Evolutionary conservation across 768 basidiomycete genomes (phyloP).

Genomic region (Lactarius akahatsu): DNA sequence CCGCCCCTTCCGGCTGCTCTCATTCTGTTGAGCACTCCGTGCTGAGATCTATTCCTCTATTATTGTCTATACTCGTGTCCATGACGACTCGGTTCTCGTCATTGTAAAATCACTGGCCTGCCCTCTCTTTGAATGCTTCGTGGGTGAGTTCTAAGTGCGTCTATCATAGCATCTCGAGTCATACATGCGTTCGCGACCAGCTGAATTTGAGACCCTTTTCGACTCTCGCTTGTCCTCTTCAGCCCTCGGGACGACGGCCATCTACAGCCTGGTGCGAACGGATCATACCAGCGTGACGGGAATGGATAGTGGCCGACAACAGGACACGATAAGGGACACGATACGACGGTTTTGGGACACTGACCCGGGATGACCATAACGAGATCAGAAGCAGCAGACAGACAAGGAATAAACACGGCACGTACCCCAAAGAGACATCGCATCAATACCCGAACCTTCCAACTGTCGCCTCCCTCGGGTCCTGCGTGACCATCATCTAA

Average conservation of each 20-base stretch:
- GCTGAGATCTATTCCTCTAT: background rate
- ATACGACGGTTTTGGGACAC: background rate
- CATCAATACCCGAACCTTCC: background rate
- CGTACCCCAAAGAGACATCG: background rate
- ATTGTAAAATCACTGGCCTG: background rate
- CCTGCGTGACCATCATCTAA: background rate
- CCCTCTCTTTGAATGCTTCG: background rate
- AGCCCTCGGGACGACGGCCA: background rate
- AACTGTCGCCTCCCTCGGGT: background rate
- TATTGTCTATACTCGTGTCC: background rate
- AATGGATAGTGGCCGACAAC: background rate
- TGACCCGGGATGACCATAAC: background rate
- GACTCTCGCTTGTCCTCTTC: background rate
- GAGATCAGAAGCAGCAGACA: background rate
- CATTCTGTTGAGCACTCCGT: background rate
- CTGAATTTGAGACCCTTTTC: background rate
- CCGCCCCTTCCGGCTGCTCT: background rate
- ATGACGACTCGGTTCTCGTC: background rate
- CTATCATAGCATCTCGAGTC: background rate
- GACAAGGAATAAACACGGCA: background rate
- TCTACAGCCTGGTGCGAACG: background rate
- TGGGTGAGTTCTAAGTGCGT: background rate
- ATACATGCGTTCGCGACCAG: background rate
- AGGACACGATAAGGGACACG: background rate
- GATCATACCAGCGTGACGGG: background rate